Base-by-base conservation (phyloP, 768 basidiomycete species). In the Dioszegia aurantiaca region DNA sequence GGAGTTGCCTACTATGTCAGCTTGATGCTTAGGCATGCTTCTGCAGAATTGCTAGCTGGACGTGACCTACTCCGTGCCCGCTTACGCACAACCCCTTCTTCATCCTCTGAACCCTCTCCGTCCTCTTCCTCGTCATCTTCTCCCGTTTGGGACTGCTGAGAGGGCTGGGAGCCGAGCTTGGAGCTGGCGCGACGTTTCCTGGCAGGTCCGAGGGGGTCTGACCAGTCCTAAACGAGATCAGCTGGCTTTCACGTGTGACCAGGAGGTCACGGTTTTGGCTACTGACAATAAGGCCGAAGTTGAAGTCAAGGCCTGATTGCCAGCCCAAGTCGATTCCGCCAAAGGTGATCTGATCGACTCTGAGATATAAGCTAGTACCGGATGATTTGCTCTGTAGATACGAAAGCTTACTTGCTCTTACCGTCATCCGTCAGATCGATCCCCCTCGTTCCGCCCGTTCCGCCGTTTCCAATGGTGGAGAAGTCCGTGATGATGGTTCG, bases 401-500 rank as follows among this genome's bases (percentile, higher is more conserved):
- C n/a, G 8, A 31, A 24, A 26, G 39, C 63, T 55, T 27, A 68
- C 71, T 48, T 64, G 64, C 62, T 68, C 41, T 58, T 70, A 0
- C 68, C 68, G 2, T 56, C 71, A n/a, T 62, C 61, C 2, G 63
- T 57, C 84, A 90, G 85, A 72, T 90, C 86, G 27, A 89, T 78
- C 19, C 63, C 55, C 21, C 48, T 33, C 3, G 56, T 53, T 33
- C 85, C 81, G 9, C 78, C 80, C 48, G 60, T 23, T 3, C 82
- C 82, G 42, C 77, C 73, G 33, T 54, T 28, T 1, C 79, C 76
- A 12, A 80, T 69, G 37, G 78, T 60, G 3, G 80, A 82, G 82
- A 62, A 87, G 64, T 55, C 91, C 86, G 61, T 86, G 81, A 56
- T 56, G 36, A 89, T 82, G 3, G 87, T 83, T 69, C 88, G 88